These are phyloP conservation scores for Ogataea kodamae DNA, from an alignment of 805 yeast genomes.

Conservation along the genomic window DNA sequence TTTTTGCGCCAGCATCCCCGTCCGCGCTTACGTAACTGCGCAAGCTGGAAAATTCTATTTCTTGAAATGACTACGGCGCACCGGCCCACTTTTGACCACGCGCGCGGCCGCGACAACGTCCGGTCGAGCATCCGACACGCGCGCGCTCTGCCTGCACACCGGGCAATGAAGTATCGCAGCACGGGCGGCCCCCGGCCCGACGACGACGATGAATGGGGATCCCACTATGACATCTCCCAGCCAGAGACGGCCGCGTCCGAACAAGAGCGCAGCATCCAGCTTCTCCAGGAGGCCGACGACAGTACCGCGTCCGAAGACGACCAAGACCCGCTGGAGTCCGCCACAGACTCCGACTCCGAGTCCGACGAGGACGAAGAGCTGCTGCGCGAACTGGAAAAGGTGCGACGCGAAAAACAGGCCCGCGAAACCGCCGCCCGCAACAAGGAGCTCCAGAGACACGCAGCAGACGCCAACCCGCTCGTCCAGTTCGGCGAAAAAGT, in stretches of 20 bases:
- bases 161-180: conserved; percentile 48
- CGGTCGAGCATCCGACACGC: conserved; percentile 50
- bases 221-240: conserved; percentile 35
- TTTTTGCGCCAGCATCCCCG: too few relatives aligned
- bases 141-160: conserved; percentile 53
- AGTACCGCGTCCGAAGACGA: conserved; percentile 29
- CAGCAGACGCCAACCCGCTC: conserved; percentile 29
- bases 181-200: conserved; percentile 22
- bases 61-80: conserved; percentile 61
- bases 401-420: conserved; percentile 35
- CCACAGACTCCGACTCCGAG: conserved; percentile 5
- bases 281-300: conserved; percentile 17
- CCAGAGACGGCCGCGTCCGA: conserved; percentile 31
- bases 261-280: conserved; percentile 14
- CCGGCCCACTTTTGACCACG: conserved; percentile 65
- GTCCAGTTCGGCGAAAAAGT: conserved; percentile 12
- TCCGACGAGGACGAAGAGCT: conserved; percentile 37
- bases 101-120: conserved; percentile 48
- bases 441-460: conserved; percentile 22
- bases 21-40: too few relatives aligned
- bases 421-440: conserved; percentile 27
- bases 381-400: conserved; percentile 37
- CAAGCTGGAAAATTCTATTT: conserved; percentile 3
- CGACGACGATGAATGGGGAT: conserved; percentile 36
- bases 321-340: conserved; percentile 14